Evolutionary conservation across 2,329 filamentous ascomycete species (phyloP), one percentile per base, ranked within the genome.

Genomic region (Spiromastix sp.): DNA sequence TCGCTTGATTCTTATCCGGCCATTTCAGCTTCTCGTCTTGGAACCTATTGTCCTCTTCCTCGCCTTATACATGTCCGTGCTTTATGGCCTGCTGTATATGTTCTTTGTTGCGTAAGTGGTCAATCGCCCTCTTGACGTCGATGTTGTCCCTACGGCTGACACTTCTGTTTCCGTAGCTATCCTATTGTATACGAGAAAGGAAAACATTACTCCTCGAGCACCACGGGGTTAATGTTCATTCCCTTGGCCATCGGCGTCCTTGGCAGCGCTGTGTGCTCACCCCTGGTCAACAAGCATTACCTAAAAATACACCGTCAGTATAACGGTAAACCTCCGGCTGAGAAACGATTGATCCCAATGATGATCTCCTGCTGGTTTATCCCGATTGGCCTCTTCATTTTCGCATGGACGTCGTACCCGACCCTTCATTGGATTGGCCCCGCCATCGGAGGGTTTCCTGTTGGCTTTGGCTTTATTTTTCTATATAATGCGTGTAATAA

Each of bases 1-100:
- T 18, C 63, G 67, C 15, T 70, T 91, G 47, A 89, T 91, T 68
- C 64, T 93, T 25, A 53, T 91, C 43, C 76, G 85, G 4, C 86
- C 85, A 1, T 84, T 93, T 63, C 83, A 91, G 63, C 74, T 94
- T 2, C 73, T 93, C 21, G 89, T 91, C 57, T 63, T 72, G 41
- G 85, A 93, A 57, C 75, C 82, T 25, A 93, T 94, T 50, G 84
- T 93, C 32, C 74, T 93, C 46, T 74, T 91, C 49, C 80, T 93
- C 48, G 77, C 79, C 1, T 45, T 93, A 2, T 93, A 93, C 67
- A 93, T 91, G 83, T 80, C 76, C 2, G 81, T 91, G 1, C 68
- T 89, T 1, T 64, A 66, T 34, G 63, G 64, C 5, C 45, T 70
- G 3, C 63, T 59, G 20, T 70, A 70, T 51, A 70, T 71, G 66